A percentile compares a stretch with the other conserved stretches of the same genome.
These are phyloP conservation scores for Ophiostoma ulmi DNA, from an alignment of 2,329 filamentous ascomycete species.

Conservation along the genomic window DNA sequence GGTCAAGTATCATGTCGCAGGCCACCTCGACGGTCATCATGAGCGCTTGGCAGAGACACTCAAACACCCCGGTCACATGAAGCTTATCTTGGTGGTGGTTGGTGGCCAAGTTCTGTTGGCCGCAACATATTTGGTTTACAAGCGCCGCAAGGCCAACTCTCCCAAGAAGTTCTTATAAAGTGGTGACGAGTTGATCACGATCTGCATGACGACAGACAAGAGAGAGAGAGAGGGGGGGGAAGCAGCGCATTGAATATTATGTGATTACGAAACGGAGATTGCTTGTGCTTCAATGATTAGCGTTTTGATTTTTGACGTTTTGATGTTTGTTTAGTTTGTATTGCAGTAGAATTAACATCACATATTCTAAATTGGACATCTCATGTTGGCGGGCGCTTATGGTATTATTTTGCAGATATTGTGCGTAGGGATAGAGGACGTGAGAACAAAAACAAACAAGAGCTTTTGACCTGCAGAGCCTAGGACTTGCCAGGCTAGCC, in stretches of 20 bases:
- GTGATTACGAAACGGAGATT: not conserved
- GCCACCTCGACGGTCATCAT: conserved; percentile 40
- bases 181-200: not conserved
- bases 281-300: not conserved
- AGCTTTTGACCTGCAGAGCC: not conserved
- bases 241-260: not conserved
- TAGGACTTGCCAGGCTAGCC: not conserved
- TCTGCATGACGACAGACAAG: not conserved
- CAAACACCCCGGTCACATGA: conserved; percentile 46
- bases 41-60: conserved; percentile 43
- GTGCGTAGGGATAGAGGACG: too few species aligned
- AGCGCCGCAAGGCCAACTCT: conserved; percentile 65
- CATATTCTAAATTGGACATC: not conserved
- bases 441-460: not conserved
- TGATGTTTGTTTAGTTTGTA: not conserved
- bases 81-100: conserved; percentile 64
- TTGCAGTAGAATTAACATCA: not conserved
- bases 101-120: conserved; percentile 68
- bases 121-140: conserved; percentile 69
- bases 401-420: too few species aligned
- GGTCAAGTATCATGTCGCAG: conserved; percentile 47
- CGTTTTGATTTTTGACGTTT: not conserved
- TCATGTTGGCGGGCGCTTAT: not conserved
- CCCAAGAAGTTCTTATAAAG: conserved; percentile 88
- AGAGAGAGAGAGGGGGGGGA: not conserved